Base-by-base conservation (phyloP, 2,329 filamentous ascomycete genomes). In the Juglanconis oblonga region DNA sequence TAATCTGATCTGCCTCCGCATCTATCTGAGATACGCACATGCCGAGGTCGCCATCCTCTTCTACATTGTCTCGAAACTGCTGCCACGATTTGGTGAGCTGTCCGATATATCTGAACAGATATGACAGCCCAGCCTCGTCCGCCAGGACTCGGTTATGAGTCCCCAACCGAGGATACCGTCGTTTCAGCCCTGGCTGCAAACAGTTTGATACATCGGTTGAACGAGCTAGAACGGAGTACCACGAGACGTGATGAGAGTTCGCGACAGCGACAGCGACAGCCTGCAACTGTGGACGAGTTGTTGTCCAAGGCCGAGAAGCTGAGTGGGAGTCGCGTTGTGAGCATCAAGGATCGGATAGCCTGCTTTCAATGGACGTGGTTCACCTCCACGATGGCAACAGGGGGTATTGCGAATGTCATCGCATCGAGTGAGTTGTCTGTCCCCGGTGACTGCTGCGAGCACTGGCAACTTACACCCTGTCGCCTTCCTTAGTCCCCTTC, bases 341-440 rank as follows among this genome's bases (percentile, higher is more conserved):
- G 79, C 14, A 67, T 84, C 52, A 74, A 77, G 42, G 81, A 83
- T 62, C 73, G 82, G 40, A 79, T 84, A 61, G 77, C 75, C 45
- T 84, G 79, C 62, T 79, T 79, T 63, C 77, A 77, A 66, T 94
- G 90, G 90, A 92, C 89, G 0, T 94, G 87, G 81, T 94, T 92
- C 68, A 91, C 89, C 29, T 81, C 81, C 73, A 91, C 89, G 11
- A 81, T 82, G 77, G 82, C 82, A 2, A 84, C 82, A 0, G 82
- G 82, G 32, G 81, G 82, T n/a, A 73, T 85, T 60, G 78, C 81
- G 50, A 85, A 83, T 61, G 78, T 82, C n/a, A 70, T 85, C 49
- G 73, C 79, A 66, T 75, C 77, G 3, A 72, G 87, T 88, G 76
- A 64, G 75, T 72, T 7, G 44, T 29, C 51, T 14, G 1, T 3